These are phyloP conservation scores for Blastocystis sp. DNA, from an alignment of 352 stramenopile species.

Conservation along the genomic window DNA sequence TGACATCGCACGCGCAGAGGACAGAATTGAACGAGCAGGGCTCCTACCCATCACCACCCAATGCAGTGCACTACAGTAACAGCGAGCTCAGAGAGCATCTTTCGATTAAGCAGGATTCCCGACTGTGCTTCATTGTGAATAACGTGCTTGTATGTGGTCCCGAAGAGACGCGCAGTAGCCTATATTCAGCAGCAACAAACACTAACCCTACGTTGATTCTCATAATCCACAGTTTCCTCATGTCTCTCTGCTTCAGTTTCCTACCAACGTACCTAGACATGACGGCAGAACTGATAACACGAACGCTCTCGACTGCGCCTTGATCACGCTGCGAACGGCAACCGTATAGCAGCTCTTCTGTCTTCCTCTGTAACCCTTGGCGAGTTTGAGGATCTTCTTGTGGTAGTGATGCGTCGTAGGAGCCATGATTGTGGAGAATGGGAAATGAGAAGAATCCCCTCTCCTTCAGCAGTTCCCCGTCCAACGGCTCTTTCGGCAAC, in stretches of 20 bases:
- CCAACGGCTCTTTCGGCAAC: neutral
- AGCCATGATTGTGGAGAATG: constrained; percentile 35
- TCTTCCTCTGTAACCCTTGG: constrained; percentile 70
- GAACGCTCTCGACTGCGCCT: constrained; percentile 59
- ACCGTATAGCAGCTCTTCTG: constrained; percentile 73
- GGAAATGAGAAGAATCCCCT: neutral
- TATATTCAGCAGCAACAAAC: neutral
- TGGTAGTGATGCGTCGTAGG: constrained; percentile 52
- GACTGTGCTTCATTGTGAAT: constrained; percentile 54
- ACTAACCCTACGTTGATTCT: constrained; percentile 45
- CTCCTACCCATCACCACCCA: constrained; percentile 15
- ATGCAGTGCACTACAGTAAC: constrained; percentile 11
- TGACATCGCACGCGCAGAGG: constrained; percentile 31
- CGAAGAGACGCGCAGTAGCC: constrained; percentile 53
- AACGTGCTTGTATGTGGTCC: constrained; percentile 48
- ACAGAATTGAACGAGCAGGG: constrained; percentile 69
- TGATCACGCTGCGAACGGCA: constrained; percentile 65
- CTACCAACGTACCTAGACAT: constrained; percentile 60
- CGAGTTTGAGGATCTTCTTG: constrained; percentile 73
- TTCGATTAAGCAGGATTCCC: constrained; percentile 65
- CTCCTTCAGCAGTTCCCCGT: too few species aligned
- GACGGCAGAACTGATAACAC: neutral
- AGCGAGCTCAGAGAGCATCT: constrained; percentile 68
- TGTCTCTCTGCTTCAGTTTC: constrained; percentile 74
- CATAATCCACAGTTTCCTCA: constrained; percentile 71